Base-by-base conservation (phyloP, 371 early-diverging fungal genomes). In the Rhizopus delemar region DNA sequence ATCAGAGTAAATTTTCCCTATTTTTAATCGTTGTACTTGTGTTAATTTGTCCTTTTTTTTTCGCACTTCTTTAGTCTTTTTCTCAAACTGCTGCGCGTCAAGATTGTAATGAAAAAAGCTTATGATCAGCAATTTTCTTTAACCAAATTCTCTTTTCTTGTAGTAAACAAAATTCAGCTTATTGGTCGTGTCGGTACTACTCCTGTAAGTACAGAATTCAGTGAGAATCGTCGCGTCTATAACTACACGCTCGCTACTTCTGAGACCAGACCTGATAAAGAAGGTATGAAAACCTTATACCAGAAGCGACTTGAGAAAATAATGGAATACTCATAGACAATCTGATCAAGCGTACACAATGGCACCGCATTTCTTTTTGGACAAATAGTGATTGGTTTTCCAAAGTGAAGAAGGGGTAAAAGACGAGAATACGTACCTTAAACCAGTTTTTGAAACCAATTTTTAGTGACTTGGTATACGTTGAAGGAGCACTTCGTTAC, bases 401-500 rank as follows among this genome's bases (percentile, higher is more conserved):
- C 7, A 71, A 75, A 33, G 68, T 85, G 36, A 80, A 81, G 65
- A 83, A 82, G 60, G 85, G 80, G 80, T 80, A 70, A 63, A 38
- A 22, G 2, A 22, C 22, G 22, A 46, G 4, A 32, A 46, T 35
- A 4, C 8, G 39, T 2, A 11, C 8, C 13, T 38, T 2, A 11
- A 38, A 11, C 8, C 5, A 5, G 11, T 6, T 38, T 38, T 2
- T 38, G 8, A 38, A 38, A 38, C 8, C 11, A 15, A 16, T 16
- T 9, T 11, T n/a, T 32, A 80, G 87, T 52, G 84, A 83, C 57
- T 69, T 81, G 50, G 82, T 87, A 11, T 84, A 78, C 69, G 83
- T 87, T n/a, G 86, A 85, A 59, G 88, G 88, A 16, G 61, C 65
- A 8, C 69, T 87, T 50, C 81, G 83, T 38, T 86, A 86, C 63